Base-by-base conservation (phyloP, 257 asterid species). In the Ajuga chamaepitys region DNA sequence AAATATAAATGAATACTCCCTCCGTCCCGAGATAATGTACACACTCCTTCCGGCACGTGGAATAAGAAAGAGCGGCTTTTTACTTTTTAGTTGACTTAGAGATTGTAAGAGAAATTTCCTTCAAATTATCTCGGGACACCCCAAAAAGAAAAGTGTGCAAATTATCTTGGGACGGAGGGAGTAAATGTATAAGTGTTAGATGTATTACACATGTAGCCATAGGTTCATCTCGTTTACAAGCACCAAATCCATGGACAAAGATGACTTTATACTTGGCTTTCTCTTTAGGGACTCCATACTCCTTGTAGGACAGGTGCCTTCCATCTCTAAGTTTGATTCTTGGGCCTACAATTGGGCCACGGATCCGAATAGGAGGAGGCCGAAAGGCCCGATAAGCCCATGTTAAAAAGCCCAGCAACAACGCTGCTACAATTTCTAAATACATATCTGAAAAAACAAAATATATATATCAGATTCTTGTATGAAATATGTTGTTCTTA, bases 291-390 rank as follows among this genome's bases (percentile, higher is more conserved):
- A 85, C 92, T 21, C 97, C 97, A 53, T 75, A 79, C 77, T 87
- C 95, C 69, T 75, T 83, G 48, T 87, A 89, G 18, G 97, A 87
- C 74, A 89, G 66, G 55, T 82, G 63, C 58, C 97, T 80, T 58
- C 97, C 95, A 40, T 87, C 90, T 62, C 92, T 75, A 28, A 87
- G 92, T 66, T 70, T 85, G 56, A 90, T 71, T 74, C 90, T 41
- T 7, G 96, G 87, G 18, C 85, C 91, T 9, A 86, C 17, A 13
- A 77, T 73, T 14, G 95, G 80, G 64, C 87, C 83, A 6, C 67
- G 71, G 28, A 71, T 57, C 25, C 70, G 75, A 4, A 87, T 87
- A 9, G 85, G 70, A 20, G 96, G 90, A 58, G 97, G 90, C 24
- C 70, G 62, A 40, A 85, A 30, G 32, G 79, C 74, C 70, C 76